These are phyloP conservation scores for Sporothrix brunneoviolacea DNA, from an alignment of 2,329 filamentous ascomycete genomes.

Conservation along the genomic window DNA sequence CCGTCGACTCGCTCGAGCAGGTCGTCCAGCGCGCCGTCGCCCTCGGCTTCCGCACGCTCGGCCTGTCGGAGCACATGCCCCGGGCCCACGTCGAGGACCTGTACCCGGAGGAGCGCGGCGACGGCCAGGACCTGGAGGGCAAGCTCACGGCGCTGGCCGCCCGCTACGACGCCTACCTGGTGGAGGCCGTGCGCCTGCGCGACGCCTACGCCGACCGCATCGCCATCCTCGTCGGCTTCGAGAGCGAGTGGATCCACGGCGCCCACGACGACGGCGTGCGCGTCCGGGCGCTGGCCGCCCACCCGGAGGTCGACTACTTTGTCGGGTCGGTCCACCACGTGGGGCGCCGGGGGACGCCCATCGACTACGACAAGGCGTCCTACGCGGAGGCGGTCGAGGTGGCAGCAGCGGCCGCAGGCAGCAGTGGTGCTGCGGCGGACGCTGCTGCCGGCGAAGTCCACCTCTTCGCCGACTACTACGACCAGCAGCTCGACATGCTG, in stretches of 20 bases:
- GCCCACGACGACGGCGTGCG: conserved; percentile 52
- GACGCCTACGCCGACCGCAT: conserved; percentile 64
- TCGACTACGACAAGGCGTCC: conserved; percentile 70
- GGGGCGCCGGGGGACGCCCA: conserved; percentile 67
- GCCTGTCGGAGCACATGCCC: conserved; percentile 92
- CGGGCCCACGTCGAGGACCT: conserved; percentile 66
- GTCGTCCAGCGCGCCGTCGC: conserved; percentile 73
- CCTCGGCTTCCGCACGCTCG: conserved; percentile 74
- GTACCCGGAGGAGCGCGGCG: conserved; percentile 78
- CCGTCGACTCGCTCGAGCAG: conserved; percentile 75
- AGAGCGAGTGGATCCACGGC: conserved; percentile 84
- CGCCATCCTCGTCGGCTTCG: conserved; percentile 80
- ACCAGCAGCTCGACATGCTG: conserved; percentile 80
- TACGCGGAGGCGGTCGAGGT: conserved; percentile 55
- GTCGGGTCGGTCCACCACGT: conserved; percentile 91
- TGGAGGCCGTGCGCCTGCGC: conserved; percentile 68
- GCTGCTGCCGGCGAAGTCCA: conserved; percentile 52
- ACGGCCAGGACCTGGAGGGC: conserved; percentile 42
- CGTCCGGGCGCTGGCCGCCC: conserved; percentile 51
- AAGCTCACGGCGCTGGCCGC: conserved; percentile 43
- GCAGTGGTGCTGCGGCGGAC: neutral
- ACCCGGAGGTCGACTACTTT: conserved; percentile 64
- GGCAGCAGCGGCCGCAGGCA: conserved; percentile 28
- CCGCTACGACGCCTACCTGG: conserved; percentile 65
- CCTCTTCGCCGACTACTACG: conserved; percentile 82